phyloP scores from a whole-genome alignment of 768 basidiomycete species.

The Gloeophyllum trabeum region DNA sequence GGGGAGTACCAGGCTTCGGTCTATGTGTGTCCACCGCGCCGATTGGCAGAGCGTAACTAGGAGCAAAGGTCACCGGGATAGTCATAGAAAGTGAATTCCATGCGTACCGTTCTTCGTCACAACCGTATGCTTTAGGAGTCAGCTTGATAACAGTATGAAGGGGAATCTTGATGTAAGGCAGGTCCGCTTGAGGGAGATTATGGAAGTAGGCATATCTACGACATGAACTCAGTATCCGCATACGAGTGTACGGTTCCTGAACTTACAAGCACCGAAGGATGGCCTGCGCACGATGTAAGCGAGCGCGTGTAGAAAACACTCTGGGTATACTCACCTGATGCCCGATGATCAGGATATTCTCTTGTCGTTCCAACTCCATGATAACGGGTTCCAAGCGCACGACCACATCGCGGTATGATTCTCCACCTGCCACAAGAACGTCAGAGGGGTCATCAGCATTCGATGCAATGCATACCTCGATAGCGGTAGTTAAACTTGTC shows the following conservation, averaged over 20 bases:
- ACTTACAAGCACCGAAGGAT: conserved; percentile 71
- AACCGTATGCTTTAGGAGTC: conserved; percentile 96
- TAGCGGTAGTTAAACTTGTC: conserved; percentile 99
- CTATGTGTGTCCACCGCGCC: conserved; percentile 92
- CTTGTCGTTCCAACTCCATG: conserved; percentile 97
- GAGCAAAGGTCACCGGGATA: neutral
- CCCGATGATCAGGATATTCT: conserved; percentile 93
- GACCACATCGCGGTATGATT: conserved; percentile 97
- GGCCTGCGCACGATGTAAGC: conserved; percentile 28
- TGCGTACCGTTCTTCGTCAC: conserved; percentile 84
- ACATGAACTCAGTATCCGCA: conserved; percentile 1
- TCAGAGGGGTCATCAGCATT: neutral
- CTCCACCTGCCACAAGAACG: conserved; percentile 46
- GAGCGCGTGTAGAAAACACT: conserved; percentile 3
- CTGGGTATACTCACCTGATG: conserved; percentile 53
- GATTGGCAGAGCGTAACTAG: conserved; percentile 82
- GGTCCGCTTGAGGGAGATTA: conserved; percentile 79
- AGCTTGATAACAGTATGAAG: conserved; percentile 97
- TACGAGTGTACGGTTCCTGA: neutral
- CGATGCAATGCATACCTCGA: conserved; percentile 37
- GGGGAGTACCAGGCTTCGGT: conserved; percentile 30
- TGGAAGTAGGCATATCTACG: conserved; percentile 94
- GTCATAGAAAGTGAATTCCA: neutral
- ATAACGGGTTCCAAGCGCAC: conserved; percentile 94
- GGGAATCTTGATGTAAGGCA: conserved; percentile 97